Base-by-base conservation (phyloP, 2,329 filamentous ascomycete genomes). In the Xylaria multiplex region DNA sequence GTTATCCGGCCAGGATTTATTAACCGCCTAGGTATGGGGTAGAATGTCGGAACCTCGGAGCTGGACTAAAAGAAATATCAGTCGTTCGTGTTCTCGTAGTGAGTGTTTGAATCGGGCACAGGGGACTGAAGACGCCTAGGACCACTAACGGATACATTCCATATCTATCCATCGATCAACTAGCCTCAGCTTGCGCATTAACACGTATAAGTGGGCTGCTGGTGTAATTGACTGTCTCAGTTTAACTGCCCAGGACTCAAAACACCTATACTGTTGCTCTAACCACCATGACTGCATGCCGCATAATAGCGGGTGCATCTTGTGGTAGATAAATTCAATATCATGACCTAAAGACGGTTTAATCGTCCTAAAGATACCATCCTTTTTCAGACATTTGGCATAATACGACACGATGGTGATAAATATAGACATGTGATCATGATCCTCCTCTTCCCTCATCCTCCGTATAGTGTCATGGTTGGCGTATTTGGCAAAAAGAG, bases 211-310 rank as follows among this genome's bases (percentile, higher is more conserved):
- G n/a, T 63, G 24, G 22, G 55, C 50, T 11, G 63, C 63, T 27
- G 66, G 66, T 19, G 50, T 3, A 14, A 68, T 66, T 1, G 55
- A 37, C 9, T 59, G 14, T 11, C 61, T 56, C 7, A 66, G 19
- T 14, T 59, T 42, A 40, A 65, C 22, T 11, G 55, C 22, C 37
- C n/a, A 35, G 11, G 8, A 6, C 9, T 32, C 37, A 19, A 59
- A 57, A 11, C 2, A 1, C 13, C 50, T 46, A 27, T 49, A 57
- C 13, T 24, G 16, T 4, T 62, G 54, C 42, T 65, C 57, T 11
- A 65, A 11, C 49, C 49, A 59, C 58, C 49, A 68, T n/a, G 32
- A 37, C 19, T 68, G 62, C 58, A 65, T 65, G 30, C 66, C 62
- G n/a, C 54, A 59, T 14, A 68, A 14, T 14, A 56, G 14, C 11